These are phyloP conservation scores for Millerozyma miso DNA, from an alignment of 805 yeast species.

Conservation along the genomic window DNA sequence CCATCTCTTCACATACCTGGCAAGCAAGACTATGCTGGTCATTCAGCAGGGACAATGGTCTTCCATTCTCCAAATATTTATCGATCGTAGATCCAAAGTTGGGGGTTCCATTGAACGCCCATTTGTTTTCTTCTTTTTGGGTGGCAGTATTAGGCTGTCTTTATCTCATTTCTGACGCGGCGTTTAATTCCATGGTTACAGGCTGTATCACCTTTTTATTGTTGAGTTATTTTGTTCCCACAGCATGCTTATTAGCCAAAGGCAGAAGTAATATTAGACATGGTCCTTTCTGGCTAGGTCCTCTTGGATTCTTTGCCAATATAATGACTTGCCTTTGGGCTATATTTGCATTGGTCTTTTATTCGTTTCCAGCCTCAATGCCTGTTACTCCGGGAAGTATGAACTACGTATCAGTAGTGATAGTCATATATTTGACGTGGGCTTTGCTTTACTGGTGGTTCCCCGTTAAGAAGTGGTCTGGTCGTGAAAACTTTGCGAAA, in stretches of 20 bases:
- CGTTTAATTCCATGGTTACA: slow-evolving; percentile 60
- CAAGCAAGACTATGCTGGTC: slow-evolving; percentile 67
- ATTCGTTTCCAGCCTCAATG: slow-evolving; percentile 59
- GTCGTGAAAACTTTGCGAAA: slow-evolving; percentile 39
- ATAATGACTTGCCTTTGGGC: slow-evolving; percentile 54
- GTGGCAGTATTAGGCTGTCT: slow-evolving; percentile 56
- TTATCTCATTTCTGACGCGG: slow-evolving; percentile 62
- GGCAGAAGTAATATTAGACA: slow-evolving; percentile 51
- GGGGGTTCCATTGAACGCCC: slow-evolving; percentile 59
- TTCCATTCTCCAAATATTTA: slow-evolving; percentile 53
- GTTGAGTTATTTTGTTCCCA: slow-evolving; percentile 56
- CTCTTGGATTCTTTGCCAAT: slow-evolving; percentile 48
- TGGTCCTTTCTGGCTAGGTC: slow-evolving; percentile 69
- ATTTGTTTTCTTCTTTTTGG: slow-evolving; percentile 49
- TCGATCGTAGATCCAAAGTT: slow-evolving; percentile 42
- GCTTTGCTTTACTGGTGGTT: slow-evolving; percentile 40
- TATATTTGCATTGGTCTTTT: slow-evolving; percentile 53
- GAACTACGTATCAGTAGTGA: slow-evolving; percentile 64
- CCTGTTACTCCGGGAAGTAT: slow-evolving; percentile 59
- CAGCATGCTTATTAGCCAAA: slow-evolving; percentile 40
- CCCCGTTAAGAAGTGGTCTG: slow-evolving; percentile 35
- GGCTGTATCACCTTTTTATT: slow-evolving; percentile 58
- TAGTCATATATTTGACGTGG: slow-evolving; percentile 34
- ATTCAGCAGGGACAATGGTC: slow-evolving; percentile 61
- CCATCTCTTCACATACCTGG: slow-evolving; percentile 63